Base-by-base conservation (phyloP, 148 eudicot genomes). In the Camellia japonica region DNA sequence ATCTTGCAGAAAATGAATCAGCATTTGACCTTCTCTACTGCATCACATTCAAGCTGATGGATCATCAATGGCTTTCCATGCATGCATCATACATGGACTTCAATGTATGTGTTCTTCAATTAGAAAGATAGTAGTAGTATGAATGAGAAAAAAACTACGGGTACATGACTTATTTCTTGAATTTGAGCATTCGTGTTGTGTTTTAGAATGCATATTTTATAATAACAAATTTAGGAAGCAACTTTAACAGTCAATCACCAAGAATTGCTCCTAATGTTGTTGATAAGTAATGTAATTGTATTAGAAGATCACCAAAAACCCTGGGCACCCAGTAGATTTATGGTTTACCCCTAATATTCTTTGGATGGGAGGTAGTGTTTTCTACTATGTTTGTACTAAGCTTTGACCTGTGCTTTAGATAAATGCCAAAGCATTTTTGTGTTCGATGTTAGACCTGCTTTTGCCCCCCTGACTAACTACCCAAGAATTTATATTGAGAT, bases 51-150 rank as follows among this genome's bases (percentile, higher is more conserved):
- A 93, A 90, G 89, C 83, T 93, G 84, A 94, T 96, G 85, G 99
- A 96, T 79, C 87, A 87, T 83, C 91, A 85, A 80, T 96, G 99
- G 99, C 99, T 96, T 78, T 83, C 89, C 78, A 93, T 96, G 99
- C 98, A 81, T 79, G 99, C 99, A 65, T 96, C 99, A 68, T 96
- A 96, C 87, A 96, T 96, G 99, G 99, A 96, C 88, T 96, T 96
- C 85, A 96, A 96, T 84, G 99, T 96, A 89, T 82, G 97, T 85
- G 68, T 74, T 79, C 72, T 71, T 73, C 6, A 10, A 5, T 54
- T 13, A 44, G 62, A 23, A 23, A 23, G 30, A 23, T 23, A 23
- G 30, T n/a, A 23, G 16, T 14, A 9, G 4, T 60, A 70, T 44
- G 52, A 19, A 62, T 46, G 68, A 44, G 78, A 42, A 42, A 41